Evolutionary conservation across 345 rosid genomes (phyloP).

Genomic region (Bretschneidera sinensis): DNA sequence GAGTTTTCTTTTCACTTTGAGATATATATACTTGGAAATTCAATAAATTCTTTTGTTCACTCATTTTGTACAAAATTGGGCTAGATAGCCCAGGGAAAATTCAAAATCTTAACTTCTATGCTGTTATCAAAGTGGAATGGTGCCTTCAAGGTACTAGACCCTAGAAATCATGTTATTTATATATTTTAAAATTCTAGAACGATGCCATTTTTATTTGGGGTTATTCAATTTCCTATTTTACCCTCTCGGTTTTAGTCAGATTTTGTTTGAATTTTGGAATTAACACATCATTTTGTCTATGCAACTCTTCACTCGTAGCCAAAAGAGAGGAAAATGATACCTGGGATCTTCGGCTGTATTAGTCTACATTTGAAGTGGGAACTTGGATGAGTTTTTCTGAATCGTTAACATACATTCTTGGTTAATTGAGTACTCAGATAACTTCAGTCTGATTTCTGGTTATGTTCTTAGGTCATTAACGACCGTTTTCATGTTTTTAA

Average conservation of each 20-base stretch:
- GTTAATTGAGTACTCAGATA: not conserved
- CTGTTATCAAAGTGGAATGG: no score
- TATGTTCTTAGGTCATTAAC: not conserved
- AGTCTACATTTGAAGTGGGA: constrained; percentile 2
- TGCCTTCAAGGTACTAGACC: no score
- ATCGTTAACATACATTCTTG: not conserved
- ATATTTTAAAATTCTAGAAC: no score
- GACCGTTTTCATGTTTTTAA: not conserved
- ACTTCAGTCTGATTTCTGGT: not conserved
- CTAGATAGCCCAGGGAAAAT: no score
- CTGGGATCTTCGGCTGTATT: not conserved
- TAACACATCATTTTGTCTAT: not conserved
- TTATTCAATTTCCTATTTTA: not conserved
- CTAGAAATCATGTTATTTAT: no score
- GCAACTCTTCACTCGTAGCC: no score
- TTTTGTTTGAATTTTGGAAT: not conserved
- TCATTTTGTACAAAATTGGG: no score
- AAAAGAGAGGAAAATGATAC: no score
- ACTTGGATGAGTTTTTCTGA: not conserved
- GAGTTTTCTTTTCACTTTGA: not conserved
- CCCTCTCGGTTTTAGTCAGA: not conserved
- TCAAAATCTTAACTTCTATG: no score
- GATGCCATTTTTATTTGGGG: not conserved
- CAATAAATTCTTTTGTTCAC: no score
- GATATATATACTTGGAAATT: not conserved